Percentiles rank a stretch among this genome's conserved stretches.
Evolutionary conservation across 768 basidiomycete genomes (phyloP).

Genomic region (Imleria badia): DNA sequence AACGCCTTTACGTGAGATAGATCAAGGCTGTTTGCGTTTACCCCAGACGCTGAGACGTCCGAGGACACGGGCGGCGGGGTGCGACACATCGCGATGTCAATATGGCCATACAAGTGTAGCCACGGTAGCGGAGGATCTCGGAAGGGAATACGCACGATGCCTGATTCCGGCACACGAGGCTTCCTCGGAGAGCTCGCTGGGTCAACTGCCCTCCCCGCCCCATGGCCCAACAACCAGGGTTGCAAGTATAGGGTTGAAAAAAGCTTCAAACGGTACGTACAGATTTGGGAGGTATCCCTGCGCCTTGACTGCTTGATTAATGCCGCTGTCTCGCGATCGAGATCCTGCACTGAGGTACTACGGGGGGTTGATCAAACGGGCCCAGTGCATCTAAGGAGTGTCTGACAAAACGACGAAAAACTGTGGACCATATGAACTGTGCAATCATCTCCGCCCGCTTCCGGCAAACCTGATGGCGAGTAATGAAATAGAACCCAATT

Average conservation of each 20-base stretch:
- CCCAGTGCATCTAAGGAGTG: neutral
- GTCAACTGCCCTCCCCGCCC: neutral
- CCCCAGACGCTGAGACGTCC: slow-evolving; percentile 2
- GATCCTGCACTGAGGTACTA: neutral
- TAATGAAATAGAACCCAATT: slow-evolving; percentile 1
- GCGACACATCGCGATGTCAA: neutral
- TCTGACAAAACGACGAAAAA: neutral
- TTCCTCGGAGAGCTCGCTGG: neutral
- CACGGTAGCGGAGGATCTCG: slow-evolving; percentile 1
- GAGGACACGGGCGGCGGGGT: neutral
- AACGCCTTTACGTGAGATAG: neutral
- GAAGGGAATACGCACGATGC: neutral
- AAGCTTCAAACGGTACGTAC: neutral
- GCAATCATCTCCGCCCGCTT: slow-evolving; percentile 10
- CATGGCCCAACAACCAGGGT: neutral
- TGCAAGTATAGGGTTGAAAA: neutral
- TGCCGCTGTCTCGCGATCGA: neutral
- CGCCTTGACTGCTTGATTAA: neutral
- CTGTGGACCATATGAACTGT: neutral
- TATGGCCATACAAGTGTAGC: neutral
- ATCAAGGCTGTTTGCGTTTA: neutral
- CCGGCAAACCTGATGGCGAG: slow-evolving; percentile 4
- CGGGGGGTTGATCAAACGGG: neutral
- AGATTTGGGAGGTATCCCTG: neutral
- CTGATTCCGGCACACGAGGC: neutral